Evolutionary conservation across 2,329 filamentous ascomycete genomes (phyloP), one percentile per base, ranked within the genome.

Genomic region (Byssothecium circinans): DNA sequence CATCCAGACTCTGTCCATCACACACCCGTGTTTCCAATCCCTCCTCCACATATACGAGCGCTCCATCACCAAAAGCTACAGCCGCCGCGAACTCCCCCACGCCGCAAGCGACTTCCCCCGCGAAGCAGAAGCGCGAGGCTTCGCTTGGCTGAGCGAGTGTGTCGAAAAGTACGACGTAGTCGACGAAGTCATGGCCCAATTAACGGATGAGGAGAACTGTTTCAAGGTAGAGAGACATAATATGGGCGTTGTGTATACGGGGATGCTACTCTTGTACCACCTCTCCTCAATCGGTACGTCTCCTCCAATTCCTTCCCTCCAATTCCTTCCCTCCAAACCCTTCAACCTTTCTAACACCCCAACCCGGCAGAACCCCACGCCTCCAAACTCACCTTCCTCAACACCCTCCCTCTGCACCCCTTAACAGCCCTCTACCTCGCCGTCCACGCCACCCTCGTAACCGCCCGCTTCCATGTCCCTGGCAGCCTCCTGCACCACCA

Each of bases 141-240:
- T 63, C 23, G 41, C 42, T n/a, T 70, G 65, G 62, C 51, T 70
- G 8, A 45, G 51, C 2, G 23, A 54, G 8, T 70, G 65, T 23
- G 61, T 66, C 2, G 46, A 47, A n/a, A 55, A 47, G 14, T 70
- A 69, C 45, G 58, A 70, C 33, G 39, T 57, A 1, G 44, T 67
- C 8, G 67, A 70, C 45, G 60, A 63, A 29, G 43, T 69, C 14
- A 68, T 70, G 65, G 59, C 56, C 2, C 55, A 56, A 18, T 46
- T 70, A 0, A 54, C 54, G 14, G 64, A 57, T 3, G 43, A 58
- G 5, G 42, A 54, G n/a, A 70, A 67, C 34, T 62, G 56, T 36
- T 61, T 54, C 15, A 53, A 54, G 1, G 54, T 68, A 1, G 41
- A 56, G 18, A 51, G 39, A 2, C 60, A 67, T 22, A 69, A 69